Evolutionary conservation across 2,329 filamentous ascomycete species (phyloP).

Genomic region (Talaromyces albobiverticillius): DNA sequence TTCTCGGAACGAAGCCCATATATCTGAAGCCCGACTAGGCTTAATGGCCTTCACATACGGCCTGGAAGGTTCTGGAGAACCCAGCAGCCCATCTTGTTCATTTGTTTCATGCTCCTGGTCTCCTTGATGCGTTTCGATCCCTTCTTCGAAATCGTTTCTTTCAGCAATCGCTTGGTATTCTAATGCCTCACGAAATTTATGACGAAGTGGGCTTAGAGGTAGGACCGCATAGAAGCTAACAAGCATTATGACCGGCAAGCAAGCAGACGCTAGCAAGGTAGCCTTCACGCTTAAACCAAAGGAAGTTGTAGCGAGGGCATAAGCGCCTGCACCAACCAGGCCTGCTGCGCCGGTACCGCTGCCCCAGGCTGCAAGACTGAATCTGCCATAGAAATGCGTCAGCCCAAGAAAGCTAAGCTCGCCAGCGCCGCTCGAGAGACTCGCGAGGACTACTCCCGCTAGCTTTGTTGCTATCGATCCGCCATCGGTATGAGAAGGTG

Average conservation of each 20-base stretch:
- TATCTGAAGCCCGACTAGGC: constrained; percentile 15
- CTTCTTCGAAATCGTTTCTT: constrained; percentile 35
- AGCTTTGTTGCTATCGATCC: constrained; percentile 71
- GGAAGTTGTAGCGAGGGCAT: constrained; percentile 80
- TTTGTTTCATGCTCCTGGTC: constrained; percentile 15
- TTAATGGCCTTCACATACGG: constrained; percentile 20
- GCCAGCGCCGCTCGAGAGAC: constrained; percentile 78
- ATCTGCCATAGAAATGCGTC: constrained; percentile 88
- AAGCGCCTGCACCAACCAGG: constrained; percentile 79
- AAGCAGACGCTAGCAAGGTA: constrained; percentile 74
- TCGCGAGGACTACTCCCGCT: constrained; percentile 78
- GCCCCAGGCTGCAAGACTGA: constrained; percentile 86
- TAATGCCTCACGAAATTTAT: constrained; percentile 38
- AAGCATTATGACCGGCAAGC: constrained; percentile 75
- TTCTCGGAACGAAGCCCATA: constrained; percentile 41
- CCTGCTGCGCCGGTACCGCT: constrained; percentile 90
- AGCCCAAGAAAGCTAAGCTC: constrained; percentile 88
- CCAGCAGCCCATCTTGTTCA: constrained; percentile 27
- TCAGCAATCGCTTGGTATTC: constrained; percentile 56
- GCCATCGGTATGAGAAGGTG: constrained; percentile 57
- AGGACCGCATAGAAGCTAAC: constrained; percentile 80
- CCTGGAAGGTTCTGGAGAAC: constrained; percentile 17
- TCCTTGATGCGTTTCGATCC: constrained; percentile 25
- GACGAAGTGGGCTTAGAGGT: constrained; percentile 64
- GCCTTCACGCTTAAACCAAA: constrained; percentile 70